phyloP scores from a whole-genome alignment of 805 yeast species.

The Myxozyma sirexii region DNA sequence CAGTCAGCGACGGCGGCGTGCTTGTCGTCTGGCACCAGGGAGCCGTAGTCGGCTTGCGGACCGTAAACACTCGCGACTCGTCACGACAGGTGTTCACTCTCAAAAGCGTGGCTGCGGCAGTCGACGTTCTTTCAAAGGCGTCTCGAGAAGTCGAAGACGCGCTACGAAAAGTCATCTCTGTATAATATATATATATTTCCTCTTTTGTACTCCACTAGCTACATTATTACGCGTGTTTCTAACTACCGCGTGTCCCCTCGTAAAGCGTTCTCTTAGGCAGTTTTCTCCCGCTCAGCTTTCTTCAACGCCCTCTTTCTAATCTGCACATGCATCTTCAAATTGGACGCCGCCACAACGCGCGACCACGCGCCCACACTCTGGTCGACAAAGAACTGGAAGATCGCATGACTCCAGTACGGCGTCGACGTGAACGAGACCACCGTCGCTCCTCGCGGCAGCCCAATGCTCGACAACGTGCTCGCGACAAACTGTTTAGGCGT shows the following conservation, averaged over 20 bases:
- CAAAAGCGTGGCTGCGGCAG: constrained; percentile 9
- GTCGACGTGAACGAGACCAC: constrained; percentile 75
- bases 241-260: too few species aligned
- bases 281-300: constrained; percentile 55
- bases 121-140: constrained; percentile 12
- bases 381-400: constrained; percentile 55
- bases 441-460: constrained; percentile 90
- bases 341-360: constrained; percentile 65
- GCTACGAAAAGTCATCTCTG: neutral
- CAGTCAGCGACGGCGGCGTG: constrained; percentile 82
- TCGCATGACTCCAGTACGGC: constrained; percentile 92
- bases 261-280: neutral
- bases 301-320: constrained; percentile 82
- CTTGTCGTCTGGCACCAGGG: constrained; percentile 71
- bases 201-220: neutral
- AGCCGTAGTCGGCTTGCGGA: constrained; percentile 59
- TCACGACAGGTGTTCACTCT: constrained; percentile 21
- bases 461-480: constrained; percentile 68
- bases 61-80: constrained; percentile 21
- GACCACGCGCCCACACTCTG: constrained; percentile 82
- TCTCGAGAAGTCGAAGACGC: constrained; percentile 23
- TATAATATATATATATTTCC: neutral
- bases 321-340: constrained; percentile 73
- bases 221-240: too few species aligned
- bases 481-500: constrained; percentile 77